Evolutionary conservation across 768 basidiomycete genomes (phyloP).

Genomic region (Dioszegia hungarica): DNA sequence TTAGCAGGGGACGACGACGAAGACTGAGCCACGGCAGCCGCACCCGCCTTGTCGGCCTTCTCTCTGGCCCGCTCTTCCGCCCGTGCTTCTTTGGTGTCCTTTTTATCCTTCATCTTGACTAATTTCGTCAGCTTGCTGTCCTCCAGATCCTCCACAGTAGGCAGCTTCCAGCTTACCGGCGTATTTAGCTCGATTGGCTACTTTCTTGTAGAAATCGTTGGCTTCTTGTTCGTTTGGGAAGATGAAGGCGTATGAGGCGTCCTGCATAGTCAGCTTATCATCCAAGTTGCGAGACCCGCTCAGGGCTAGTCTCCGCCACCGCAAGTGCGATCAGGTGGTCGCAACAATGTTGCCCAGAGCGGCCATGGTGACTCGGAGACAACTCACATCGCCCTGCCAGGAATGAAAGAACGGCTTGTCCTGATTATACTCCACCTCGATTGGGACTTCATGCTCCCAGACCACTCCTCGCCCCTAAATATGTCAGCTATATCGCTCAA

Average conservation of each 20-base stretch:
- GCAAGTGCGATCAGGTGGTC: too few species aligned
- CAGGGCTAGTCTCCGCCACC: too few species aligned
- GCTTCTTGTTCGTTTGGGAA: slow-evolving; percentile 85
- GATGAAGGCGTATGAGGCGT: slow-evolving; percentile 59
- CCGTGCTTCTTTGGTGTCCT: slow-evolving; percentile 34
- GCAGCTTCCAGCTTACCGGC: slow-evolving; percentile 45
- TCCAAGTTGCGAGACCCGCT: too few species aligned
- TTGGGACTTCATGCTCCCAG: slow-evolving; percentile 90
- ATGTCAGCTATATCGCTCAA: slow-evolving; percentile 21
- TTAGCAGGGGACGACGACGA: neutral
- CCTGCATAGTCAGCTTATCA: neutral
- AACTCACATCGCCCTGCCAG: slow-evolving; percentile 80
- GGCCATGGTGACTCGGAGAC: too few species aligned
- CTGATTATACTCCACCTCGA: slow-evolving; percentile 70
- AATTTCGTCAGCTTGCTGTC: neutral
- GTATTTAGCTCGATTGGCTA: slow-evolving; percentile 62
- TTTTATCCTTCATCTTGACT: slow-evolving; percentile 43
- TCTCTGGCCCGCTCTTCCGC: slow-evolving; percentile 53
- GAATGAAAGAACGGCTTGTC: slow-evolving; percentile 90
- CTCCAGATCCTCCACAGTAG: neutral
- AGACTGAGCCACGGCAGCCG: slow-evolving; percentile 62
- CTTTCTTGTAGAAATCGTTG: slow-evolving; percentile 77
- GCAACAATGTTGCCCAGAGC: too few species aligned
- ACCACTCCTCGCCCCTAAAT: slow-evolving; percentile 75
- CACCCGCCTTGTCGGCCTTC: slow-evolving; percentile 87